Percentiles rank a stretch among this genome's conserved stretches.
These are phyloP conservation scores for Calocera cornea DNA, from an alignment of 768 basidiomycete genomes.

Conservation along the genomic window DNA sequence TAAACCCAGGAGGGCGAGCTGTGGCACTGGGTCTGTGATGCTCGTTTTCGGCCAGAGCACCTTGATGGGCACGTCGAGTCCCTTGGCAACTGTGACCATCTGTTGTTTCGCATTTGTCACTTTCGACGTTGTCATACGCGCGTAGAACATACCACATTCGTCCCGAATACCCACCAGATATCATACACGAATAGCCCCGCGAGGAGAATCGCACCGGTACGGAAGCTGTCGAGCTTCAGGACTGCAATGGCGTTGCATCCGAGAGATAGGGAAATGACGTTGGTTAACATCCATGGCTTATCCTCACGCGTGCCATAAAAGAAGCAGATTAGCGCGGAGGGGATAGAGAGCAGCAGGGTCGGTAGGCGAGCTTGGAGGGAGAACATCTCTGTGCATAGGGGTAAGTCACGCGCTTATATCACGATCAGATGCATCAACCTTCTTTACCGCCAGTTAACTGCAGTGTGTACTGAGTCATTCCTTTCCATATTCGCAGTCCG, in stretches of 20 bases:
- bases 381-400: constrained; percentile 20
- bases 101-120: constrained; percentile 26
- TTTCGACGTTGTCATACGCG: background rate
- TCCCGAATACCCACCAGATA: constrained; percentile 89
- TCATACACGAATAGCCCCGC: constrained; percentile 85
- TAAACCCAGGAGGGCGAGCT: constrained; percentile 81
- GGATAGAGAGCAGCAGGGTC: constrained; percentile 20
- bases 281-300: constrained; percentile 60
- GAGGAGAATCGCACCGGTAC: constrained; percentile 70
- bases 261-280: constrained; percentile 63
- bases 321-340: constrained; percentile 50
- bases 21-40: constrained; percentile 34
- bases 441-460: constrained; percentile 11
- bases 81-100: constrained; percentile 91
- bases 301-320: constrained; percentile 28
- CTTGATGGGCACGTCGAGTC: constrained; percentile 86
- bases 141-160: constrained; percentile 50
- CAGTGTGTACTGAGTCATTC: constrained; percentile 15
- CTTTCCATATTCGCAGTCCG: constrained; percentile 20
- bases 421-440: constrained; percentile 12
- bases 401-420: constrained; percentile 17
- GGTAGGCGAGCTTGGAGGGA: constrained; percentile 32
- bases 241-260: constrained; percentile 65
- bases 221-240: constrained; percentile 78
- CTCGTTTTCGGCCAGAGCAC: constrained; percentile 71